Evolutionary conservation across 495 filamentous ascomycete genomes (phyloP).

Genomic region (Annulohypoxylon maeteangense): DNA sequence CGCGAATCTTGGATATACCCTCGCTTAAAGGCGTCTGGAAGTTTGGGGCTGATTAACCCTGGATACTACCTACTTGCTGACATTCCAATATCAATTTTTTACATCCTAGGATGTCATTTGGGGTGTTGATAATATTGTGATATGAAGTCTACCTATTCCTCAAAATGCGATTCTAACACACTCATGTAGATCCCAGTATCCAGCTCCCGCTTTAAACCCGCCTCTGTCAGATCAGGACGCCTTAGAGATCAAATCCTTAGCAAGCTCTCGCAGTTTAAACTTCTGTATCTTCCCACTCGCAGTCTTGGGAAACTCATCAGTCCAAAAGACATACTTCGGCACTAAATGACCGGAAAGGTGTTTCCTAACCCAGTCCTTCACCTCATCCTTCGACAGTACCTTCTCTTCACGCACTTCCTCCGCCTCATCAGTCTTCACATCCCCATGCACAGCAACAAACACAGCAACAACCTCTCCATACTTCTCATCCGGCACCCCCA

Average conservation of each 20-base stretch:
- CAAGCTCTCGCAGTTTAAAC: slow-evolving; percentile 79
- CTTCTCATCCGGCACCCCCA: slow-evolving; percentile 82
- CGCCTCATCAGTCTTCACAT: slow-evolving; percentile 46
- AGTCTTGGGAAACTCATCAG: slow-evolving; percentile 87
- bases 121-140: not conserved
- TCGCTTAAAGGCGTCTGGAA: slow-evolving; percentile 32
- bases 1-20: slow-evolving; percentile 26
- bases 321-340: slow-evolving; percentile 91
- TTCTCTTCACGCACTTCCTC: slow-evolving; percentile 20
- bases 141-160: not conserved
- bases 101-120: not conserved
- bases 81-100: slow-evolving; percentile 1
- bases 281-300: slow-evolving; percentile 98
- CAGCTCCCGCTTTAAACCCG: not conserved
- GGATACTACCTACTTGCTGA: slow-evolving; percentile 10
- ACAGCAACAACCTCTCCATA: slow-evolving; percentile 90
- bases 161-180: not conserved
- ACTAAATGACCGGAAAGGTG: slow-evolving; percentile 81
- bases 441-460: slow-evolving; percentile 72
- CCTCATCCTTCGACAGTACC: slow-evolving; percentile 62
- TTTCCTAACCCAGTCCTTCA: slow-evolving; percentile 77
- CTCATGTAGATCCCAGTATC: not conserved
- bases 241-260: slow-evolving; percentile 30
- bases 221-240: not conserved
- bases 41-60: slow-evolving; percentile 13